phyloP scores from a whole-genome alignment of 371 early-diverging fungal species.

The Apophysomyces elegans region DNA sequence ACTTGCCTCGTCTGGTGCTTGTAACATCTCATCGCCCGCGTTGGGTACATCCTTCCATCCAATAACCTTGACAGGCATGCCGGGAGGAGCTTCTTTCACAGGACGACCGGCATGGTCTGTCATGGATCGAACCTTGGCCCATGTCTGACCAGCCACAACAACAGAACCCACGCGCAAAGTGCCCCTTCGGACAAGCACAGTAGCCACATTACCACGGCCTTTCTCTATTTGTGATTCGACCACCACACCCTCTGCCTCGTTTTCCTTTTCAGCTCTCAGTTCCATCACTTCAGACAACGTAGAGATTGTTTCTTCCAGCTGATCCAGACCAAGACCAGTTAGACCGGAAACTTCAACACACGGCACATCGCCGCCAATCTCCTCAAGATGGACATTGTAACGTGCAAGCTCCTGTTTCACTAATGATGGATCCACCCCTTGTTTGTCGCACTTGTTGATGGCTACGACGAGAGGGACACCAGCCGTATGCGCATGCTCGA shows the following conservation, averaged over 20 bases:
- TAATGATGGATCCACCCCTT: slow-evolving; percentile 70
- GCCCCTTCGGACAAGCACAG: slow-evolving; percentile 87
- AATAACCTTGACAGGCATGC: slow-evolving; percentile 84
- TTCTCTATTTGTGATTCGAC: slow-evolving; percentile 90
- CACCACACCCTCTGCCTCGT: slow-evolving; percentile 79
- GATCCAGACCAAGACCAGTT: slow-evolving; percentile 85
- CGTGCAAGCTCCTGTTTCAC: slow-evolving; percentile 81
- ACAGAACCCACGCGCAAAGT: slow-evolving; percentile 77
- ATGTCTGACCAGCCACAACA: slow-evolving; percentile 84
- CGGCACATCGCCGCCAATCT: slow-evolving; percentile 94
- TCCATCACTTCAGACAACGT: slow-evolving; percentile 87
- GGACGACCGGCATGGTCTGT: slow-evolving; percentile 75
- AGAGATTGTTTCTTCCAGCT: slow-evolving; percentile 87
- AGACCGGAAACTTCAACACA: slow-evolving; percentile 88
- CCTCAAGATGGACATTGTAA: slow-evolving; percentile 86
- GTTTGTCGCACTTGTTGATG: slow-evolving; percentile 96
- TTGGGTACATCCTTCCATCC: slow-evolving; percentile 94
- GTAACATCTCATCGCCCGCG: slow-evolving; percentile 89
- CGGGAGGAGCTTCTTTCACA: slow-evolving; percentile 84
- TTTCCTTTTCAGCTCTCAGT: slow-evolving; percentile 78
- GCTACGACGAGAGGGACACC: slow-evolving; percentile 94
- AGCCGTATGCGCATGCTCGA: slow-evolving; percentile 88
- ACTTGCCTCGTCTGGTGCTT: slow-evolving; percentile 70
- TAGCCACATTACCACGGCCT: slow-evolving; percentile 86
- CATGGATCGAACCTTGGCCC: slow-evolving; percentile 90